phyloP scores from a whole-genome alignment of 129 eudicot genomes.

The Smallanthus sonchifolius region DNA sequence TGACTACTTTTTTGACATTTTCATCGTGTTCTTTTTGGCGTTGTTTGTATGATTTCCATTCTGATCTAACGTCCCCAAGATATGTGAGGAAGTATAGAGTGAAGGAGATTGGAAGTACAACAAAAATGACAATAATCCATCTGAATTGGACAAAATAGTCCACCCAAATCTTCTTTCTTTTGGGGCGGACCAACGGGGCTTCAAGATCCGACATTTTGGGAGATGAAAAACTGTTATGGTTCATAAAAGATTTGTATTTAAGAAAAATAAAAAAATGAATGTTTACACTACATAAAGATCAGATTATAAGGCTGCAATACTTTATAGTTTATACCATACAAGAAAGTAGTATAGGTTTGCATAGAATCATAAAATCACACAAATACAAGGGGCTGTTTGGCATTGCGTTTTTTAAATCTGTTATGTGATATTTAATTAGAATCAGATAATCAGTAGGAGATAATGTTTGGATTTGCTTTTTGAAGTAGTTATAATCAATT shows the following conservation, averaged over 20 bases:
- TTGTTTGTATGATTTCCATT: conserved; percentile 63
- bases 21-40: conserved; percentile 89
- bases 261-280: neutral
- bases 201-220: conserved; percentile 65
- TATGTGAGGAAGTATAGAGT: conserved; percentile 70
- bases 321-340: neutral
- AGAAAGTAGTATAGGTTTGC: neutral
- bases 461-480: neutral
- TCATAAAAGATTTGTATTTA: neutral
- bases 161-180: conserved; percentile 79
- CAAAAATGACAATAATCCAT: conserved; percentile 84
- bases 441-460: neutral
- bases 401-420: neutral
- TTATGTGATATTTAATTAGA: neutral
- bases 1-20: conserved; percentile 75
- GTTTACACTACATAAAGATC: neutral
- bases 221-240: conserved; percentile 23
- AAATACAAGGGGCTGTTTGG: neutral
- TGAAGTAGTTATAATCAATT: neutral
- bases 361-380: neutral
- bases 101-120: conserved; percentile 81
- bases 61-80: conserved; percentile 82
- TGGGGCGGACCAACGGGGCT: conserved; percentile 79
- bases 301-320: neutral
- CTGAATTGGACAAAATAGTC: conserved; percentile 80